Evolutionary conservation across 2,329 filamentous ascomycete species (phyloP).

Genomic region (Ophiostoma piceae): DNA sequence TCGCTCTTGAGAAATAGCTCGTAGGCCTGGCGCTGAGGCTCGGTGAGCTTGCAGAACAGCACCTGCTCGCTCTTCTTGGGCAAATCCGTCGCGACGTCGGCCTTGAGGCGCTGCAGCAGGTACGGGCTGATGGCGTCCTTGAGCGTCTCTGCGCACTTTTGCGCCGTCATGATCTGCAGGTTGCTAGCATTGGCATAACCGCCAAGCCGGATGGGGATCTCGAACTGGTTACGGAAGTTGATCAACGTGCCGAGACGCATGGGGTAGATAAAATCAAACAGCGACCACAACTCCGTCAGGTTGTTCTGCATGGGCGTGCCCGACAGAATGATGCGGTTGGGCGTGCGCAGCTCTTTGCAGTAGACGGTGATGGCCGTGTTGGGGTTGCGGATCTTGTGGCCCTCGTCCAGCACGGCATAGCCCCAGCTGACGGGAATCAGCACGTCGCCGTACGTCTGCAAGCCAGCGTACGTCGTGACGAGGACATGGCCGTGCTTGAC

Average conservation of each 20-base stretch:
- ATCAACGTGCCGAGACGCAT: slow-evolving; percentile 91
- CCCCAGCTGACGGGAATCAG: slow-evolving; percentile 83
- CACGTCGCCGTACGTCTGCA: slow-evolving; percentile 85
- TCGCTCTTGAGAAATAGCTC: slow-evolving; percentile 73
- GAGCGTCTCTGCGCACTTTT: slow-evolving; percentile 86
- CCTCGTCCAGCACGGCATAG: slow-evolving; percentile 91
- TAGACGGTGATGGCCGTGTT: slow-evolving; percentile 92
- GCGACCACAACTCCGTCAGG: slow-evolving; percentile 86
- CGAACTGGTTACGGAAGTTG: slow-evolving; percentile 85
- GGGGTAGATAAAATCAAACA: slow-evolving; percentile 96
- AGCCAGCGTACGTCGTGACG: slow-evolving; percentile 89
- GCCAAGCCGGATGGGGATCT: slow-evolving; percentile 86
- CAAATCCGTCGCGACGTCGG: slow-evolving; percentile 86
- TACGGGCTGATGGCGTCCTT: slow-evolving; percentile 94
- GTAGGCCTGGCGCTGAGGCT: slow-evolving; percentile 72
- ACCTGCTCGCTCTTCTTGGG: slow-evolving; percentile 96
- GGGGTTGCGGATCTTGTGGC: slow-evolving; percentile 96
- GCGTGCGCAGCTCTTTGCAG: slow-evolving; percentile 87
- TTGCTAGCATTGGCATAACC: slow-evolving; percentile 95
- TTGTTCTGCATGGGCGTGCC: slow-evolving; percentile 99
- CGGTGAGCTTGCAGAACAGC: slow-evolving; percentile 87
- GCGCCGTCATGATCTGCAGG: slow-evolving; percentile 86
- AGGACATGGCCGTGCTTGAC: slow-evolving; percentile 82
- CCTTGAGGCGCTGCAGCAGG: slow-evolving; percentile 84
- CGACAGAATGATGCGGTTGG: slow-evolving; percentile 86